These are phyloP conservation scores for Ogataea degrootiae DNA, from an alignment of 805 yeast genomes.

Conservation along the genomic window DNA sequence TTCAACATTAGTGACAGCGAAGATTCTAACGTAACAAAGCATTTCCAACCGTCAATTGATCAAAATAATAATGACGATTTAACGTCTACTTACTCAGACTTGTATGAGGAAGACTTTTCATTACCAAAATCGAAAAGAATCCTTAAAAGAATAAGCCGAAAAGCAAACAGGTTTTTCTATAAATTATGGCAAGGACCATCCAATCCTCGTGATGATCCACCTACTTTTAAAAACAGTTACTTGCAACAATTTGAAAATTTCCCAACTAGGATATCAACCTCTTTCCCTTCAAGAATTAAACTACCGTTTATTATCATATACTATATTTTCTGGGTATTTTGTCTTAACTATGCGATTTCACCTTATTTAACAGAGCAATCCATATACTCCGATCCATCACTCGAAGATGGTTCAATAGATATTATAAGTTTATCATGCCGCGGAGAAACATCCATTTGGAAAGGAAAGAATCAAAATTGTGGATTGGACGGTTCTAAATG, in stretches of 20 bases:
- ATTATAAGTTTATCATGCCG: constrained; percentile 48
- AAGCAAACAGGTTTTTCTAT: constrained; percentile 5
- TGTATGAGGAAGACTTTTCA: not conserved
- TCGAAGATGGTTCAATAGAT: constrained; percentile 10
- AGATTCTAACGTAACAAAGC: not conserved
- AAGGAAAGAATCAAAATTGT: constrained; percentile 70
- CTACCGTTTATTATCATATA: constrained; percentile 33
- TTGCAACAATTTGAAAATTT: constrained; percentile 35
- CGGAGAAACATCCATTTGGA: constrained; percentile 52
- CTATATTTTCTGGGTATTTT: constrained; percentile 42
- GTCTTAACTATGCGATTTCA: constrained; percentile 33
- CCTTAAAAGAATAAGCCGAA: not conserved
- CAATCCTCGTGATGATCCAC: constrained; percentile 43
- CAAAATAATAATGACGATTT: not conserved
- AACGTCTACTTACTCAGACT: not conserved
- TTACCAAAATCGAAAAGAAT: no score
- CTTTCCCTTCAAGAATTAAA: constrained; percentile 26
- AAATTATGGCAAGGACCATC: constrained; percentile 55
- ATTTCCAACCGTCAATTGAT: not conserved
- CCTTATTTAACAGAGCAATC: constrained; percentile 47
- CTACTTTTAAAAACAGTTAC: constrained; percentile 29
- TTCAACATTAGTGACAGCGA: not conserved
- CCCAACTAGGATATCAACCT: constrained; percentile 35
- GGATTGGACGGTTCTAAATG: constrained; percentile 69
- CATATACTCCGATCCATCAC: constrained; percentile 14